Evolutionary conservation across 225 moss, liverwort and hornwort species (phyloP).

Genomic region (Ulota crispa): DNA sequence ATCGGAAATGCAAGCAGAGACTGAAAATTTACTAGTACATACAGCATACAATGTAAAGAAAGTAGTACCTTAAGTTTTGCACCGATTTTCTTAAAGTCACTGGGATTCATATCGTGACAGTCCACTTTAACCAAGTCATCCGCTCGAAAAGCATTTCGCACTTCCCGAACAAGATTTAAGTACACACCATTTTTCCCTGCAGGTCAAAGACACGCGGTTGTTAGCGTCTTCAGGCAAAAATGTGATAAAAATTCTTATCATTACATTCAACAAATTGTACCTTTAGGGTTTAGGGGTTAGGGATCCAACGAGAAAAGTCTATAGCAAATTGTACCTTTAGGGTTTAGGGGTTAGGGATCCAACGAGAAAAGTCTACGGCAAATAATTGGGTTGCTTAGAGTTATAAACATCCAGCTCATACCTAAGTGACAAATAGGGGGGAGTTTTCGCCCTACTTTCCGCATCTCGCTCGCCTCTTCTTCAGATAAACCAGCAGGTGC

Average conservation of each 20-base stretch:
- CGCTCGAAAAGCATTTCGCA: slow-evolving; percentile 63
- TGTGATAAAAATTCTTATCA: not conserved
- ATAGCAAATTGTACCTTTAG: not conserved
- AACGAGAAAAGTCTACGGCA: not conserved
- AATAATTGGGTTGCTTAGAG: not conserved
- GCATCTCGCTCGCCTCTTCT: slow-evolving; percentile 58
- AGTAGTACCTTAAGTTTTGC: slow-evolving; percentile 78
- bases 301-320: not conserved
- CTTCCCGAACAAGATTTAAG: slow-evolving; percentile 73
- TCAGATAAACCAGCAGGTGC: slow-evolving; percentile 72
- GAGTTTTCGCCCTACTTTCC: slow-evolving; percentile 64
- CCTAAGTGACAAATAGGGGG: slow-evolving; percentile 69
- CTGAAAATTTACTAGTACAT: not conserved
- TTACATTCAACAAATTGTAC: not conserved
- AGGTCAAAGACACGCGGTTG: slow-evolving; percentile 3
- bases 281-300: not conserved
- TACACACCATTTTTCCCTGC: slow-evolving; percentile 98
- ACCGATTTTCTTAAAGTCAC: slow-evolving; percentile 93
- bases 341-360: not conserved
- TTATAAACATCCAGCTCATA: slow-evolving; percentile 26
- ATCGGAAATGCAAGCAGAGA: not conserved
- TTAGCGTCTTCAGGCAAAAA: slow-evolving; percentile 3
- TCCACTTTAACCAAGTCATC: slow-evolving; percentile 91
- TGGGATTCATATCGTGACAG: slow-evolving; percentile 69
- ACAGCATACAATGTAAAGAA: not conserved